Conservation (phyloP, 1,284 basidiomycete species). For the Tranzscheliella williamsii region DNA sequence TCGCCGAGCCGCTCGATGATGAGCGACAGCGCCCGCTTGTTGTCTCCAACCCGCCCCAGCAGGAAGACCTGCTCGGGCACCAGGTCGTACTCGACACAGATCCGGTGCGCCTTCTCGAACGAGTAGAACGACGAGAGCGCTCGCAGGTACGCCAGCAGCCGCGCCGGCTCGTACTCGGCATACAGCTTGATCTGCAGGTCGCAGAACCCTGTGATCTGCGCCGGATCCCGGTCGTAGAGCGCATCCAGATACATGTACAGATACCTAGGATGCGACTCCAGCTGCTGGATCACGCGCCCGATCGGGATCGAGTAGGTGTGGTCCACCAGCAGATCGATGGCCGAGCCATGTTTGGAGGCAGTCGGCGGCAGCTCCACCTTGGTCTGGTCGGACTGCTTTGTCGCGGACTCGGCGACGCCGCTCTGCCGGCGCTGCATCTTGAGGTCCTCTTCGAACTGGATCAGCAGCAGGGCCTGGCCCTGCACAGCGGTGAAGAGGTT, state of each 20-base stretch:
- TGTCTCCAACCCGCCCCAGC: conserved; percentile 94
- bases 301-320: conserved; percentile 97
- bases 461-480: conserved; percentile 85
- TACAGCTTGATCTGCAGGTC: conserved; percentile 87
- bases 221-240: conserved; percentile 82
- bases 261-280: conserved; percentile 76
- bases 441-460: conserved; percentile 91
- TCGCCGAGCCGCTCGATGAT: conserved; percentile 95
- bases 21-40: conserved; percentile 87
- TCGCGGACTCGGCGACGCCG: neutral
- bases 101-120: conserved; percentile 86
- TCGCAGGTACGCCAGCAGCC: conserved; percentile 86
- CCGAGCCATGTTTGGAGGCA: conserved; percentile 65
- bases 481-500: conserved; percentile 93
- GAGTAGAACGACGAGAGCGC: conserved; percentile 85
- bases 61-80: conserved; percentile 98
- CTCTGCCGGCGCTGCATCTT: conserved; percentile 63
- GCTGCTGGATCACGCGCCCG: conserved; percentile 81
- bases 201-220: conserved; percentile 77
- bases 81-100: conserved; percentile 81
- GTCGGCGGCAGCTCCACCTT: neutral
- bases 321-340: conserved; percentile 85
- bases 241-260: conserved; percentile 92
- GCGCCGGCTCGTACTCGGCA: conserved; percentile 78
- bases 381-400: neutral